Conservation (phyloP, 352 stramenopile species). For the Phytophthora europaea region DNA sequence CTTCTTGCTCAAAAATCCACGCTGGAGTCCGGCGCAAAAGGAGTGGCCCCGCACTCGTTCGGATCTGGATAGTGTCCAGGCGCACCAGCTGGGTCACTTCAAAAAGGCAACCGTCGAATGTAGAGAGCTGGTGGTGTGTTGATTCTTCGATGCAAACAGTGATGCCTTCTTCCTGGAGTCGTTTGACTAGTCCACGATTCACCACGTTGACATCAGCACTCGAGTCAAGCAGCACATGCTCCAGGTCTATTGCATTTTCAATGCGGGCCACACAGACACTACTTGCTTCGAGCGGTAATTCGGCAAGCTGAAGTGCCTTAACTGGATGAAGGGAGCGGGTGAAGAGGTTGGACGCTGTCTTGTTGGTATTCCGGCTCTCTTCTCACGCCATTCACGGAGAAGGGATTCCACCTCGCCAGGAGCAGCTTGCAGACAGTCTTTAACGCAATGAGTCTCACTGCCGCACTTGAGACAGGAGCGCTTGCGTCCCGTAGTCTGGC, state of each 20-base stretch:
- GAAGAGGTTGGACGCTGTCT: no score
- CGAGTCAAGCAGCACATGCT: not conserved
- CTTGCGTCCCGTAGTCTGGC: not conserved
- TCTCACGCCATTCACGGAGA: not conserved
- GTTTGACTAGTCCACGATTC: not conserved
- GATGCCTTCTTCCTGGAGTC: no score
- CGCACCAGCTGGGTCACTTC: not conserved
- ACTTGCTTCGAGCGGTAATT: not conserved
- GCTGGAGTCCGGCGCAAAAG: not conserved
- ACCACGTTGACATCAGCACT: not conserved
- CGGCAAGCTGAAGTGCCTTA: not conserved
- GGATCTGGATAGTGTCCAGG: not conserved
- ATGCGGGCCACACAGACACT: not conserved
- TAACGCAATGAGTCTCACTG: not conserved
- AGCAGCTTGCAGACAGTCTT: not conserved
- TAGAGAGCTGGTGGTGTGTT: no score
- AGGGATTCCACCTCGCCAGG: not conserved
- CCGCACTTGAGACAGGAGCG: not conserved
- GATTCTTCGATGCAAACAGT: no score
- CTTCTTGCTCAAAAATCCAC: not conserved
- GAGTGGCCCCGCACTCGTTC: not conserved
- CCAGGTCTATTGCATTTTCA: not conserved
- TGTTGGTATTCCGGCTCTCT: no score
- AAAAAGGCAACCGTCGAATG: not conserved
- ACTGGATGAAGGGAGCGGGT: not conserved